A percentile compares a stretch with the other conserved stretches of the same genome.
Evolutionary conservation across 1,284 basidiomycete genomes (phyloP).

Genomic region (Vanrija sp.): DNA sequence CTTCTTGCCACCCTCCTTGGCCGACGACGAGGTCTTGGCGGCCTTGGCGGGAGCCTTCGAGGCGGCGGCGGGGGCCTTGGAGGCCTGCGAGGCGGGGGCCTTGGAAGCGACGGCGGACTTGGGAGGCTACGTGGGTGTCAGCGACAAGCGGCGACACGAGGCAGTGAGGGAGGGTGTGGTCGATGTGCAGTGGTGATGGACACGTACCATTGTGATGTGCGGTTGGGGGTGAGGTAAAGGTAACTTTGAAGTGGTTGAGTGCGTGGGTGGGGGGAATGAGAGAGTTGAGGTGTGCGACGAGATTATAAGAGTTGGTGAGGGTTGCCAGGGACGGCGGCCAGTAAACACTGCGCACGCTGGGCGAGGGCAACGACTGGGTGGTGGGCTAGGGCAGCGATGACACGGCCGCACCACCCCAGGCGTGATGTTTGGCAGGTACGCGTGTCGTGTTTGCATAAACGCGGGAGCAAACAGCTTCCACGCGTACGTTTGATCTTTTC

Average conservation of each 20-base stretch:
- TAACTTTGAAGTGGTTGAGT: slow-evolving; percentile 15
- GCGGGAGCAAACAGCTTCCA: no score
- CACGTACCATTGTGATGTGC: slow-evolving; percentile 31
- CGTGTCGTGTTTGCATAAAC: no score
- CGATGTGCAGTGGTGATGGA: background rate
- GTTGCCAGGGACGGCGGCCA: no score
- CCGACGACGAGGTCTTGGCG: slow-evolving; percentile 66
- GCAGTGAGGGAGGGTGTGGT: slow-evolving; percentile 63
- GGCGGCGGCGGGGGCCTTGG: slow-evolving; percentile 52
- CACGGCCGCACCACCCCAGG: background rate
- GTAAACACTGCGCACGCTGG: no score
- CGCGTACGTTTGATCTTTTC: background rate
- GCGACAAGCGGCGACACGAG: slow-evolving; percentile 65
- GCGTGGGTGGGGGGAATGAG: slow-evolving; percentile 9
- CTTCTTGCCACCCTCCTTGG: slow-evolving; percentile 73
- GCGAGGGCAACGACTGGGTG: background rate
- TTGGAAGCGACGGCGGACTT: slow-evolving; percentile 50
- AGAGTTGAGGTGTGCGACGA: background rate
- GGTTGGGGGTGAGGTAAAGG: slow-evolving; percentile 10
- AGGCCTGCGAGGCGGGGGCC: slow-evolving; percentile 60
- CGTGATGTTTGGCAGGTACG: background rate
- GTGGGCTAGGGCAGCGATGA: background rate
- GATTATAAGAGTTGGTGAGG: background rate
- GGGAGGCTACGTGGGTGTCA: slow-evolving; percentile 46
- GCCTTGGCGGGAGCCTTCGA: slow-evolving; percentile 57